These are phyloP conservation scores for Fremontodendron californicum DNA, from an alignment of 345 rosid genomes.

Conservation along the genomic window DNA sequence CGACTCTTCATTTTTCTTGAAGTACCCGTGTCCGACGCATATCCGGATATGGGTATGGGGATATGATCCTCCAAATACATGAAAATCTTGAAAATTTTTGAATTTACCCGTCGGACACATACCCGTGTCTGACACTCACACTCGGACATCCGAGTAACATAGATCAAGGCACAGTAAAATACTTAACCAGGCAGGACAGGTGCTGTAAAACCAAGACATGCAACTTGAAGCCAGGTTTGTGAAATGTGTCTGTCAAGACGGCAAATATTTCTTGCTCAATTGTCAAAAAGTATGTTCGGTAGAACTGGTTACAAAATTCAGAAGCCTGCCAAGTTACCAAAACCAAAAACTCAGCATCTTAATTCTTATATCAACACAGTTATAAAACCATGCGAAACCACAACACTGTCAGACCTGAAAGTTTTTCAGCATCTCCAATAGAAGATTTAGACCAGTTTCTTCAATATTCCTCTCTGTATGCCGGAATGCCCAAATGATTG, in stretches of 20 bases:
- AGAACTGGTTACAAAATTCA: slow-evolving; percentile 87
- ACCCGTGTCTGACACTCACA: no score
- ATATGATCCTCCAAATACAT: no score
- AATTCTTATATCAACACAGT: not conserved
- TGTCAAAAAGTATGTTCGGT: slow-evolving; percentile 51
- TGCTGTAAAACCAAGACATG: slow-evolving; percentile 88
- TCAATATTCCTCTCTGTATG: slow-evolving; percentile 99
- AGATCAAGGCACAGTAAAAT: not conserved
- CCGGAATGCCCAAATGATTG: slow-evolving; percentile 99
- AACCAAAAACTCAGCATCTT: slow-evolving; percentile 19
- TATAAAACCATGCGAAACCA: not conserved
- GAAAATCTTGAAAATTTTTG: no score
- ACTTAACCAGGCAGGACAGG: slow-evolving; percentile 72
- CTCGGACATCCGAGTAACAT: no score
- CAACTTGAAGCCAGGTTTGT: slow-evolving; percentile 97
- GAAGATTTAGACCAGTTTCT: slow-evolving; percentile 87
- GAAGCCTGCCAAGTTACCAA: slow-evolving; percentile 40
- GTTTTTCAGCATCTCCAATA: slow-evolving; percentile 89
- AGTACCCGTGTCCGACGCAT: no score
- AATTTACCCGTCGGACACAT: no score
- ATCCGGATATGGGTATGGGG: no score
- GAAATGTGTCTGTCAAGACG: slow-evolving; percentile 91
- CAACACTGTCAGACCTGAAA: slow-evolving; percentile 53
- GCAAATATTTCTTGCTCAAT: slow-evolving; percentile 97
- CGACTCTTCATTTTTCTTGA: no score